Evolutionary conservation across 352 stramenopile species (phyloP).

Genomic region (Phytophthora fragariae): DNA sequence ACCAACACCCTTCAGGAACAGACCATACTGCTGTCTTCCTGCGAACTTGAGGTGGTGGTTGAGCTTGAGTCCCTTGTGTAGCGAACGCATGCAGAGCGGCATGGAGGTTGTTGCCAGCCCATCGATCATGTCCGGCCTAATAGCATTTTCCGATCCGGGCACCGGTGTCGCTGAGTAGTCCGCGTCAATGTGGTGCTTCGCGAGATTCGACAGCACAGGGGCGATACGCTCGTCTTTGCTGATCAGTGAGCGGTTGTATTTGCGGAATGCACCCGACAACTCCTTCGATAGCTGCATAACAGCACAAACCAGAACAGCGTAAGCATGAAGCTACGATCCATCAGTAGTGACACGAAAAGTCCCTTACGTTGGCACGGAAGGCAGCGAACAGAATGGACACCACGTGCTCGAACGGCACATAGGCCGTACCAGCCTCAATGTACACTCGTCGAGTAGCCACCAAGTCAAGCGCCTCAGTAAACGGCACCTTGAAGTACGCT

Average conservation of each 20-base stretch:
- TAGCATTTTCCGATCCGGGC: conserved; percentile 55
- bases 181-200: conserved; percentile 96
- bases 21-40: conserved; percentile 97
- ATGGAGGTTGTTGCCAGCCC: conserved; percentile 91
- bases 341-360: neutral
- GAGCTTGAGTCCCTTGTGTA: conserved; percentile 94
- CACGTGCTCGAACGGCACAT: conserved; percentile 95
- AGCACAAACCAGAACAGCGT: conserved; percentile 13
- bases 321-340: neutral
- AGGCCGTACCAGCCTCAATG: conserved; percentile 94
- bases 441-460: conserved; percentile 92
- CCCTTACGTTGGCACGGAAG: conserved; percentile 90
- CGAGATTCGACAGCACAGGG: conserved; percentile 95
- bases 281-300: conserved; percentile 88
- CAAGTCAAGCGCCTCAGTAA: conserved; percentile 96
- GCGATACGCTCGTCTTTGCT: conserved; percentile 93
- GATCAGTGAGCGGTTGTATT: conserved; percentile 91
- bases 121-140: conserved; percentile 95
- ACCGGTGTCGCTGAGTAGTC: conserved; percentile 74
- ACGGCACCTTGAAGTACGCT: conserved; percentile 97
- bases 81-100: conserved; percentile 98
- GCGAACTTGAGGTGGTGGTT: conserved; percentile 98
- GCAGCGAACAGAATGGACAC: conserved; percentile 94
- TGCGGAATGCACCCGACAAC: conserved; percentile 88
- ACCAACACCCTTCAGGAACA: conserved; percentile 99